Evolutionary conservation across 208 protist genomes (phyloP).

Genomic region (Crithidia fasciculata): DNA sequence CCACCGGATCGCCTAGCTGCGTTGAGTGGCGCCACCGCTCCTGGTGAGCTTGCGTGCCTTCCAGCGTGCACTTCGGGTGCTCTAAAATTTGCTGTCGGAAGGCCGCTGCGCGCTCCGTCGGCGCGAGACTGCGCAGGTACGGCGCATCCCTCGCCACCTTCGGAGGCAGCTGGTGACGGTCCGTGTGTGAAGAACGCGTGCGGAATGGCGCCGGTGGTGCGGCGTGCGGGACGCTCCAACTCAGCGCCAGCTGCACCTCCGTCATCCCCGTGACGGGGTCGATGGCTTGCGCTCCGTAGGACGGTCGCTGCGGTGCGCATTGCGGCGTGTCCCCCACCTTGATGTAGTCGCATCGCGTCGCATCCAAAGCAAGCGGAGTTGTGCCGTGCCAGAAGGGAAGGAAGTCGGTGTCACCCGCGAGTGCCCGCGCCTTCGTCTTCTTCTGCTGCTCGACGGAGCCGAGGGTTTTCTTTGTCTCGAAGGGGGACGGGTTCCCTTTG

Average conservation of each 20-base stretch:
- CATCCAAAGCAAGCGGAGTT: conserved; percentile 53
- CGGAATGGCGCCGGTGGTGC: background rate
- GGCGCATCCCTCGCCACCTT: conserved; percentile 17
- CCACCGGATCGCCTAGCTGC: conserved; percentile 53
- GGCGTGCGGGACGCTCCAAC: conserved; percentile 59
- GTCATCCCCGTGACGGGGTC: conserved; percentile 64
- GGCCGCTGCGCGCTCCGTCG: conserved; percentile 41
- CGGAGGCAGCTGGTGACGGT: background rate
- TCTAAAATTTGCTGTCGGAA: conserved; percentile 48
- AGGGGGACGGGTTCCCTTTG: conserved; percentile 82
- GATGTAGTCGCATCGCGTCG: conserved; percentile 62
- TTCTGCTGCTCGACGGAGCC: conserved; percentile 57
- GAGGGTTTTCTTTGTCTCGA: conserved; percentile 69
- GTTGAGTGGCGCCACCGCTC: conserved; percentile 56
- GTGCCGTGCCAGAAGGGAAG: conserved; percentile 65
- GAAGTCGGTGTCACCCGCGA: conserved; percentile 66
- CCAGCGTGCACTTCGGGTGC: conserved; percentile 66
- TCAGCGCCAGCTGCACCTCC: conserved; percentile 72
- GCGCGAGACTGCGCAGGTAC: conserved; percentile 38
- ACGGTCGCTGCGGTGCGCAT: background rate
- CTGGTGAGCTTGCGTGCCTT: conserved; percentile 33
- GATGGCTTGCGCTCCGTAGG: conserved; percentile 48
- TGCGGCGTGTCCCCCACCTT: conserved; percentile 36
- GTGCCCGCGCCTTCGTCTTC: conserved; percentile 22
- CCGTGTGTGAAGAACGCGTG: background rate